These are phyloP conservation scores for Pilobolus umbonatus DNA, from an alignment of 192 early-diverging fungal genomes.

Conservation along the genomic window DNA sequence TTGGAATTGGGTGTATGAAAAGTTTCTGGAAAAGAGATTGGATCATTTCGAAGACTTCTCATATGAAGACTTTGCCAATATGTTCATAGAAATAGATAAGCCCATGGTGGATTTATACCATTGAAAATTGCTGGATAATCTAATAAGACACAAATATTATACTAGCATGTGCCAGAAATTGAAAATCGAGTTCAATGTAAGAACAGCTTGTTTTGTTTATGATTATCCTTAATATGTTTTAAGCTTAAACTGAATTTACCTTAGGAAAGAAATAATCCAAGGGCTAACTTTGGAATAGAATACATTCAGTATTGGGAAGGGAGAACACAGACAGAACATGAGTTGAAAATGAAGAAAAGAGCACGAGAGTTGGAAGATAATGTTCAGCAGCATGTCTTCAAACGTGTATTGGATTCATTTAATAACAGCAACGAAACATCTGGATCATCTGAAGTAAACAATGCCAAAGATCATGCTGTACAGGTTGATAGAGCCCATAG, in stretches of 20 bases:
- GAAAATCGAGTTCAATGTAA: constrained; percentile 1
- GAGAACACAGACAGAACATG: not conserved
- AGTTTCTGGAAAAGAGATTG: not conserved
- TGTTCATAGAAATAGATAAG: not conserved
- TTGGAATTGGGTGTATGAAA: not conserved
- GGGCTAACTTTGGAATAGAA: not conserved
- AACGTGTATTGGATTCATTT: not conserved
- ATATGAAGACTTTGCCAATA: not conserved
- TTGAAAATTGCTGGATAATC: not conserved
- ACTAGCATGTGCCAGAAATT: not conserved
- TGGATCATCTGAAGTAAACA: too few relatives aligned
- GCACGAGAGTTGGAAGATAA: not conserved
- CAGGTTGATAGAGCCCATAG: not conserved
- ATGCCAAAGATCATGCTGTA: not conserved
- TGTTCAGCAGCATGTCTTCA: not conserved
- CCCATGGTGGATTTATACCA: not conserved
- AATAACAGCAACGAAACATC: too few relatives aligned
- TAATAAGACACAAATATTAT: not conserved
- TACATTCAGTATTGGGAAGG: not conserved
- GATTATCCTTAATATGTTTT: not conserved
- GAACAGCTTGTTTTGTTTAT: not conserved
- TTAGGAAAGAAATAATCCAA: constrained; percentile 2
- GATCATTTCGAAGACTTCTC: not conserved
- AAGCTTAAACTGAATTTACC: too few relatives aligned
- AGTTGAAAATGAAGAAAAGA: not conserved